phyloP scores from a whole-genome alignment of 1,284 basidiomycete genomes.

The Irpex lacteus region DNA sequence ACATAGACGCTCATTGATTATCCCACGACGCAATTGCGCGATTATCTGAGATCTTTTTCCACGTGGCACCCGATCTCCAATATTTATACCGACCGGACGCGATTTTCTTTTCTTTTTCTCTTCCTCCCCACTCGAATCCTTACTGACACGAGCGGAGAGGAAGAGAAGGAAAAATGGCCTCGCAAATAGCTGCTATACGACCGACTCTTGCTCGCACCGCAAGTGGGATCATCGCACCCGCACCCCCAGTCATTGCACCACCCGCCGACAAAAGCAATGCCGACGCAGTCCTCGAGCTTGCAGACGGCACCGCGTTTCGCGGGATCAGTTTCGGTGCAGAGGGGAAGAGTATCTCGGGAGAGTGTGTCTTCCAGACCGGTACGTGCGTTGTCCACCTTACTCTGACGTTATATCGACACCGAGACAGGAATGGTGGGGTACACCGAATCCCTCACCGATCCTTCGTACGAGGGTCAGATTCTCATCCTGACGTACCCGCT shows the following conservation, averaged over 20 bases:
- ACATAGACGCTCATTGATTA: background rate
- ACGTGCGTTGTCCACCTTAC: slow-evolving; percentile 30
- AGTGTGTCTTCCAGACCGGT: slow-evolving; percentile 99
- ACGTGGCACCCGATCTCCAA: background rate
- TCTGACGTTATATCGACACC: background rate
- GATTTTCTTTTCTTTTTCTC: slow-evolving; percentile 33
- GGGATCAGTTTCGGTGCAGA: slow-evolving; percentile 95
- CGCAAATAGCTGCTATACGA: slow-evolving; percentile 34
- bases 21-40: background rate
- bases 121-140: slow-evolving; percentile 43
- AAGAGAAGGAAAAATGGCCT: slow-evolving; percentile 42
- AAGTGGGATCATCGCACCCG: slow-evolving; percentile 41
- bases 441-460: slow-evolving; percentile 97
- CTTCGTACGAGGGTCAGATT: slow-evolving; percentile 98
- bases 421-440: slow-evolving; percentile 95
- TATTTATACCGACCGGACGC: background rate
- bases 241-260: slow-evolving; percentile 52
- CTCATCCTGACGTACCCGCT: slow-evolving; percentile 97
- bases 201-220: slow-evolving; percentile 46
- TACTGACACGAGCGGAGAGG: slow-evolving; percentile 49
- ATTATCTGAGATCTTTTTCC: background rate
- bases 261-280: slow-evolving; percentile 28
- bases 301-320: slow-evolving; percentile 85
- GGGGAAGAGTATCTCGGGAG: slow-evolving; percentile 89
- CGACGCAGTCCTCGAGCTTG: slow-evolving; percentile 84